Evolutionary conservation across 2,329 filamentous ascomycete species (phyloP), one percentile per base, ranked within the genome.

Genomic region (Diplodia mutila): DNA sequence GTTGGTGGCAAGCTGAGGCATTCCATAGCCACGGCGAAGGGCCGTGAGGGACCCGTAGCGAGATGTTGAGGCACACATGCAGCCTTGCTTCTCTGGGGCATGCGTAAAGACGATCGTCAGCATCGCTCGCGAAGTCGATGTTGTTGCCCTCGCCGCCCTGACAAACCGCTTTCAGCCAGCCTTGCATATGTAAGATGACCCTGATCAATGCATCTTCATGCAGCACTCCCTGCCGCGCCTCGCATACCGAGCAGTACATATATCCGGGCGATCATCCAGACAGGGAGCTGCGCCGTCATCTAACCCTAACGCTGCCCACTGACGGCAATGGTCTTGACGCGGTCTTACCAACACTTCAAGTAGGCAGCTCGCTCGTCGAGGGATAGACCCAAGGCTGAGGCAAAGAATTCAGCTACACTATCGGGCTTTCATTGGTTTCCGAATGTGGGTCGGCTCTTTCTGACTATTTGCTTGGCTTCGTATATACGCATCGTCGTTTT

Each of bases 191-290:
- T 11, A 23, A 12, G 42, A n/a, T 14, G 29, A 18, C 42, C 29
- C 49, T 27, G 46, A 37, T 37, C 59, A 63, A 63, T 37, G 46
- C 59, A 37, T 18, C 46, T 52, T 63, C 59, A 63, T 63, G 59
- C 59, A 51, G 25, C 27, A 18, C n/a, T 14, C 4, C 46, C 18
- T 51, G 29, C 46, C 46, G 29, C 21, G 23, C 46, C 27, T 37
- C 34, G 59, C 39, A n/a, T 7, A 34, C 39, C 12, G 55, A 32
- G 14, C 4, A 34, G 32, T 34, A 49, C 14, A 23, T n/a, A 32
- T 14, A 14, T 48, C 49, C 42, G 46, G 59, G 18, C 12, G 11
- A 49, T 23, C 18, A 2, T n/a, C 25, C 29, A 3, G 29, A 63
- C 34, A n/a, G 16, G 59, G 59, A 37, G 46, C 21, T 61, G 3